Conservation (phyloP, 129 eudicot genomes). For the Chrysanthemum makinoi region DNA sequence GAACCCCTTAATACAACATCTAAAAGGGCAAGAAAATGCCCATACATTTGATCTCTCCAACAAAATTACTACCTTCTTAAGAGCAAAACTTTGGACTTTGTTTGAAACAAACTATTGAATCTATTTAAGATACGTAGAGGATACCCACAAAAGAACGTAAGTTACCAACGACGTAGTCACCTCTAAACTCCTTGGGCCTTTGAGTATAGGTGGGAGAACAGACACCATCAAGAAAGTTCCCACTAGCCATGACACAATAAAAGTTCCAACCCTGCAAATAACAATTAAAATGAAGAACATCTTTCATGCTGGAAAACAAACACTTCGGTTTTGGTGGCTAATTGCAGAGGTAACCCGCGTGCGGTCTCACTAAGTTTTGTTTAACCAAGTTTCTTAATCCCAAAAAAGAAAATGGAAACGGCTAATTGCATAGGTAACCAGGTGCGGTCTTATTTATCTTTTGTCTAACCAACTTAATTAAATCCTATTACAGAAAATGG, state of each 20-base stretch:
- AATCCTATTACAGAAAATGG: background rate
- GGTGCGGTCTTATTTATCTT: background rate
- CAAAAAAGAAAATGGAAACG: background rate
- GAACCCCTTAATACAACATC: constrained; percentile 28
- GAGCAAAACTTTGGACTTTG: constrained; percentile 31
- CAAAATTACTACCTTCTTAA: constrained; percentile 26
- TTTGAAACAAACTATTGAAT: constrained; percentile 22
- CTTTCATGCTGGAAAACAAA: background rate
- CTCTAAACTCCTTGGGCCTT: constrained; percentile 90
- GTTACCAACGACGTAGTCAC: constrained; percentile 90
- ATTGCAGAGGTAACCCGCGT: background rate
- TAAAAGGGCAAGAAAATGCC: constrained; percentile 18
- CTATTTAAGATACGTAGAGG: constrained; percentile 90
- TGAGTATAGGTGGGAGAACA: constrained; percentile 77
- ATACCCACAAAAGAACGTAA: constrained; percentile 83
- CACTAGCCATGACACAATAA: constrained; percentile 74
- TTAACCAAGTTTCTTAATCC: background rate
- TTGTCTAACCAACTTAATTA: background rate
- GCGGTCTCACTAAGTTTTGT: background rate
- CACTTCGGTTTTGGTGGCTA: constrained; percentile 3
- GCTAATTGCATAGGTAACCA: constrained; percentile 9
- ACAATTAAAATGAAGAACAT: constrained; percentile 11
- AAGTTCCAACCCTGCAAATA: constrained; percentile 77
- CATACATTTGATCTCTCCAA: constrained; percentile 22
- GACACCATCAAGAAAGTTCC: constrained; percentile 95